Base-by-base conservation (phyloP, 495 filamentous ascomycete genomes). In the Talaromyces nanjingensis region DNA sequence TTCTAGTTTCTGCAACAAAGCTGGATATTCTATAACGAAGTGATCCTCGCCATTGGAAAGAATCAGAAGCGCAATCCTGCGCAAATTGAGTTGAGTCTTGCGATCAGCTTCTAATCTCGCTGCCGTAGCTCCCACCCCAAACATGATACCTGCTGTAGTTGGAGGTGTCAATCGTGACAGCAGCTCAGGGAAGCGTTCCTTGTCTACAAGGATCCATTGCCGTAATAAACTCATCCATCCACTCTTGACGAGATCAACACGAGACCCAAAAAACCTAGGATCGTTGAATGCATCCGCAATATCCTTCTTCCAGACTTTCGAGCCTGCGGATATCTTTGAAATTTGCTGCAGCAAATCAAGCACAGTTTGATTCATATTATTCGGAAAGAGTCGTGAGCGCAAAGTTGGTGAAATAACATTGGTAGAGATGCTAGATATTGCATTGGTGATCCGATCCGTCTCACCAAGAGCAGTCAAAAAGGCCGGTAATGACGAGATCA, bases 61-160 rank as follows among this genome's bases (percentile, higher is more conserved):
- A 31, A 97, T 74, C 27, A 97, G 77, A 24, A 90, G 77, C 22
- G 91, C 86, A 60, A 96, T 86, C 60, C 94, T 84, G 8, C 92
- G 89, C 12, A 99, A 85, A 71, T 92, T 96, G 39, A 97, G 84
- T 70, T 97, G 93, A 7, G 92, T 90, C 73, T 89, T 94, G 59
- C 92, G 89, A 74, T 99, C 94, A 8, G 94, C 92, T 77, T 99
- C 94, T 52, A 92, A 79, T 64, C 94, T 83, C n/a, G 94, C 94
- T 24, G 93, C 93, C 37, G 90, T 93, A 6, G 94, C 96, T 59
- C 94, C 94, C 5, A 99, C 94, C 24, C 94, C 94, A 66, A 99
- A 99, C 72, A 99, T 91, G 62, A 98, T 96, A 16, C 94, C 96
- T 0, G 94, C 96, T n/a, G 94, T 90, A 16, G 91, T 91, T 8